Base-by-base conservation (phyloP, 352 stramenopile species). In the Aphanomyces astaci region DNA sequence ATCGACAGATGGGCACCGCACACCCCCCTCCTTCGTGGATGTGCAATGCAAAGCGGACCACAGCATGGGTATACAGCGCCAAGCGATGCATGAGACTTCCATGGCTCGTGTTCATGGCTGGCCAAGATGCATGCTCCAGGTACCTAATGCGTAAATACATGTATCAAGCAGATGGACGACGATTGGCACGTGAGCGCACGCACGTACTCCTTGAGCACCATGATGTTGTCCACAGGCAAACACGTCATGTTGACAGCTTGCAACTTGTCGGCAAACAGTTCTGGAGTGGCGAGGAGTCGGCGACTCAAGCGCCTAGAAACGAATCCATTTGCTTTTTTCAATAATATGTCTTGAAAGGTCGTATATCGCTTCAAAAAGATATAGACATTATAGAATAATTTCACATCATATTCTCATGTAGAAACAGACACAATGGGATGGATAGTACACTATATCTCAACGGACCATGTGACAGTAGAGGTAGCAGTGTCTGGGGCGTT, bases 381-480 rank as follows among this genome's bases (percentile, higher is more conserved):
- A n/a, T n/a, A n/a, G n/a, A n/a, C n/a, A n/a, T n/a, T n/a, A n/a
- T n/a, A n/a, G n/a, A n/a, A n/a, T n/a, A n/a, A n/a, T n/a, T n/a
- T n/a, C n/a, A n/a, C n/a, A n/a, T n/a, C n/a, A n/a, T n/a, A n/a
- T n/a, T n/a, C n/a, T n/a, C n/a, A n/a, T n/a, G n/a, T n/a, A n/a
- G n/a, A n/a, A n/a, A n/a, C n/a, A n/a, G n/a, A n/a, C n/a, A n/a
- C n/a, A n/a, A n/a, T n/a, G n/a, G n/a, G n/a, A n/a, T n/a, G n/a
- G n/a, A n/a, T n/a, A n/a, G n/a, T n/a, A n/a, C n/a, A n/a, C n/a
- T n/a, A n/a, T n/a, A n/a, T n/a, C n/a, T n/a, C n/a, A n/a, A n/a
- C 40, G 0, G n/a, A 68, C 71, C 87, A 96, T 39, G 82, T 93
- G 43, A 93, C 80, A 5, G 75, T 75, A 45, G 73, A 88, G 13